Evolutionary conservation across 1,284 basidiomycete species (phyloP).

Genomic region (Agaricales sp.): DNA sequence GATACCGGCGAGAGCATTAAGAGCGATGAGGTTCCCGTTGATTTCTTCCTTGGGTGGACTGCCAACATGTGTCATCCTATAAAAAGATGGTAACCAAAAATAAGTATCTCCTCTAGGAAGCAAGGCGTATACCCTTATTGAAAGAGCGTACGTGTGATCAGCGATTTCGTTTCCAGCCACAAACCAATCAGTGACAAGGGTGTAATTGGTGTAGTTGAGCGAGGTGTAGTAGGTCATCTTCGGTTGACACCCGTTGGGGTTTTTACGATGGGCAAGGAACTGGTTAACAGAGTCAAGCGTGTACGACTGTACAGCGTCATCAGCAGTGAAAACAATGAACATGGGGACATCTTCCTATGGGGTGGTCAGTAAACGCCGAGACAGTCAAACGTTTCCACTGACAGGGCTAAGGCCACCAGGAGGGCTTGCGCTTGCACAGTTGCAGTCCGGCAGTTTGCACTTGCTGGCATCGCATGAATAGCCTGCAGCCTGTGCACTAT

Average conservation of each 20-base stretch:
- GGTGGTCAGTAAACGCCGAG: neutral
- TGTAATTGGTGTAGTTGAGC: constrained; percentile 70
- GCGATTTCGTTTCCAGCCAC: constrained; percentile 81
- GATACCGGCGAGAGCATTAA: constrained; percentile 75
- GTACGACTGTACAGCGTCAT: constrained; percentile 68
- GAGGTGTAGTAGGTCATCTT: constrained; percentile 73
- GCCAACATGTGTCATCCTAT: constrained; percentile 76
- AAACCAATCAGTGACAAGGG: constrained; percentile 76
- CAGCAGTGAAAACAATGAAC: constrained; percentile 65
- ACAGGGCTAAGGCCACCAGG: constrained; percentile 61
- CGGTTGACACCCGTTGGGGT: constrained; percentile 73
- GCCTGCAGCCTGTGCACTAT: constrained; percentile 39
- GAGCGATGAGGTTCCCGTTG: constrained; percentile 70
- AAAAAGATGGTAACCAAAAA: constrained; percentile 7
- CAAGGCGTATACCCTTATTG: neutral
- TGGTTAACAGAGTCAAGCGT: constrained; percentile 64
- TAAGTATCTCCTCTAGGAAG: neutral
- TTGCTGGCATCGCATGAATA: constrained; percentile 59
- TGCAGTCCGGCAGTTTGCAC: constrained; percentile 62
- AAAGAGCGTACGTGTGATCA: constrained; percentile 62
- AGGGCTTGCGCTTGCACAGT: constrained; percentile 62
- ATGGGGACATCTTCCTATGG: constrained; percentile 51
- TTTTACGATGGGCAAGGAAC: constrained; percentile 68
- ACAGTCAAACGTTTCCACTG: constrained; percentile 18
- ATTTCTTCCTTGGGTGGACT: constrained; percentile 54